phyloP scores from a whole-genome alignment of 2,329 filamentous ascomycete genomes.

The Colletotrichum incanum region DNA sequence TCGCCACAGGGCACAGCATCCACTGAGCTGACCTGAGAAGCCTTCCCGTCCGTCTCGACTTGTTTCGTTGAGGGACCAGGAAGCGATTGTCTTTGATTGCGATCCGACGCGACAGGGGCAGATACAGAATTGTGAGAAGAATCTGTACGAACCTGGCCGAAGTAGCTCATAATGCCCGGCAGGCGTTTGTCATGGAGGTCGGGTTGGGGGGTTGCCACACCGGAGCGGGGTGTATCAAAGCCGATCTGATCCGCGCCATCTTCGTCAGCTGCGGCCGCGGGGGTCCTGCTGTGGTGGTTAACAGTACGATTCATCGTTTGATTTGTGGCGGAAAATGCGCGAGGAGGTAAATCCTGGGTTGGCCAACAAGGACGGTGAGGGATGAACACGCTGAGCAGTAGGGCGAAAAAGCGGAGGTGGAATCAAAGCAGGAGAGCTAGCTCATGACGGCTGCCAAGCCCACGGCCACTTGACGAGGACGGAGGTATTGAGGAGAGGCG shows the following conservation, averaged over 20 bases:
- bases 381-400: slow-evolving; percentile 31
- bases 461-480: slow-evolving; percentile 24
- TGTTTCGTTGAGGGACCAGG: slow-evolving; percentile 40
- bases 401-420: slow-evolving; percentile 40
- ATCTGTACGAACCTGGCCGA: slow-evolving; percentile 98
- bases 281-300: slow-evolving; percentile 70
- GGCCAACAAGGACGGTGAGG: slow-evolving; percentile 25
- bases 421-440: slow-evolving; percentile 46
- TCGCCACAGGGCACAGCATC: slow-evolving; percentile 41
- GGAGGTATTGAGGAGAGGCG: slow-evolving; percentile 14
- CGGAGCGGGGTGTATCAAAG: slow-evolving; percentile 89
- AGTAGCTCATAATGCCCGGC: slow-evolving; percentile 97
- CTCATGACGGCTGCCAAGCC: slow-evolving; percentile 58
- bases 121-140: slow-evolving; percentile 60
- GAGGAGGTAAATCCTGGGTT: slow-evolving; percentile 35
- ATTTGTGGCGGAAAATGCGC: slow-evolving; percentile 41
- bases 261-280: slow-evolving; percentile 72
- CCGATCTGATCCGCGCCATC: slow-evolving; percentile 84
- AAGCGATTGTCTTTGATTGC: slow-evolving; percentile 31
- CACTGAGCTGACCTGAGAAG: slow-evolving; percentile 40
- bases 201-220: slow-evolving; percentile 92
- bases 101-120: slow-evolving; percentile 52
- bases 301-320: slow-evolving; percentile 59
- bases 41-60: slow-evolving; percentile 35
- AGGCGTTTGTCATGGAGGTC: slow-evolving; percentile 95